phyloP scores from a whole-genome alignment of 2,329 filamentous ascomycete genomes.

The Cytospora leucostoma region DNA sequence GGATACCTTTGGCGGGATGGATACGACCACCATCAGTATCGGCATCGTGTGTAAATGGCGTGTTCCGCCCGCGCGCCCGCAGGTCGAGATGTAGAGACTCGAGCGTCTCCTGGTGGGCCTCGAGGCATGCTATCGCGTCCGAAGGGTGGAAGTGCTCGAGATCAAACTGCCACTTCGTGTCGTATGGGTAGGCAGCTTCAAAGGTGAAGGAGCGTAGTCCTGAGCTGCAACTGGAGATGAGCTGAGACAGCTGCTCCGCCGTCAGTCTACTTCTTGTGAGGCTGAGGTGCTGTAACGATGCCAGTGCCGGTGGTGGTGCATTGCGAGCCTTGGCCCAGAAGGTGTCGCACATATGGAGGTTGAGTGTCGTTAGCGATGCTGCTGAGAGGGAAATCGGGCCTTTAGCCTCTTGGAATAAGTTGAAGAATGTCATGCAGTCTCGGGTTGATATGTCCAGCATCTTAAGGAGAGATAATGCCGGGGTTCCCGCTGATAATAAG shows the following conservation, averaged over 20 bases:
- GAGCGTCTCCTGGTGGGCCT: neutral
- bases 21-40: neutral
- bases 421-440: neutral
- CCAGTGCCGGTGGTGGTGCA: neutral
- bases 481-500: neutral
- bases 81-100: neutral
- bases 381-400: neutral
- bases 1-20: neutral
- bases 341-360: slow-evolving; percentile 3
- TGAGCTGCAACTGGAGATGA: neutral
- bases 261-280: neutral
- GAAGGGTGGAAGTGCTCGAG: neutral
- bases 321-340: neutral
- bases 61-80: neutral
- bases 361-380: slow-evolving; percentile 1
- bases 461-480: neutral
- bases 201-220: slow-evolving; percentile 1
- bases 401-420: neutral
- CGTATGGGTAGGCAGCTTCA: neutral
- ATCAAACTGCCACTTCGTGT: too few relatives aligned
- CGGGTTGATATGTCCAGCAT: slow-evolving; percentile 2
- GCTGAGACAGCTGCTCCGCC: neutral
- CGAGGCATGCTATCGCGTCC: neutral
- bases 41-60: too few relatives aligned
- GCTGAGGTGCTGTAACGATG: neutral